Evolutionary conservation across 495 filamentous ascomycete genomes (phyloP).

Genomic region (Durotheca rogersii): DNA sequence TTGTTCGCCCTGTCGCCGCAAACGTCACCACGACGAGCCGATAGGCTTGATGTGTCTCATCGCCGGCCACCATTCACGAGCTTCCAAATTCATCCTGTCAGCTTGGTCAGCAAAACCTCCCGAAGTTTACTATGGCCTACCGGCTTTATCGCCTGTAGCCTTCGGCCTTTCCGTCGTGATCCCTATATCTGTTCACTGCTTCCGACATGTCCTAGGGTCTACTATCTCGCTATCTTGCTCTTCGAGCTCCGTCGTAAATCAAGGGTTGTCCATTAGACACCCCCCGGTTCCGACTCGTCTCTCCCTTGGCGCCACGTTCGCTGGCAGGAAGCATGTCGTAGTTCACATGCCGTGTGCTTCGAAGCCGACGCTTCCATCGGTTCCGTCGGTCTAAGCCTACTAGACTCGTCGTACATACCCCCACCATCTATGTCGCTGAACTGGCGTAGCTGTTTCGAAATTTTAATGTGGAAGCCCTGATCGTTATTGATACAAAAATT

Average conservation of each 20-base stretch:
- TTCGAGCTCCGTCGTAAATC: constrained; percentile 18
- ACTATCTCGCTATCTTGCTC: constrained; percentile 11
- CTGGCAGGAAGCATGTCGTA: constrained; percentile 10
- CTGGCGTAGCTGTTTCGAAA: background rate
- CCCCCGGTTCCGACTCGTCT: constrained; percentile 4
- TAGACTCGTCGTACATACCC: background rate
- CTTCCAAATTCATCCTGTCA: constrained; percentile 23
- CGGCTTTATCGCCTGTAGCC: constrained; percentile 10
- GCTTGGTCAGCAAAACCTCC: constrained; percentile 14
- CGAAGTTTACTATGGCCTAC: constrained; percentile 12
- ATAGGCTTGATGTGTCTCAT: constrained; percentile 21
- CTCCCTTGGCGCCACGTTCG: constrained; percentile 6
- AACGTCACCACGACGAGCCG: constrained; percentile 29
- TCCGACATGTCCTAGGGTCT: constrained; percentile 6
- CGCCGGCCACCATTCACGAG: constrained; percentile 26
- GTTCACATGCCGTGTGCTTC: constrained; percentile 19
- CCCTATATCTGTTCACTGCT: constrained; percentile 16
- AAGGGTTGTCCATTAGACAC: background rate
- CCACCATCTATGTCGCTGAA: background rate
- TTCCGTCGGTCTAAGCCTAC: background rate
- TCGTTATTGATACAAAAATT: background rate
- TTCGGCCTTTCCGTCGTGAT: constrained; percentile 22
- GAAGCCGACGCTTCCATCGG: background rate
- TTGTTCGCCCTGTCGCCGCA: constrained; percentile 3
- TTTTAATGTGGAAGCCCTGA: background rate